Evolutionary conservation across 2,329 filamentous ascomycete genomes (phyloP).

Genomic region (Parasarocladium wereldwijsianum): DNA sequence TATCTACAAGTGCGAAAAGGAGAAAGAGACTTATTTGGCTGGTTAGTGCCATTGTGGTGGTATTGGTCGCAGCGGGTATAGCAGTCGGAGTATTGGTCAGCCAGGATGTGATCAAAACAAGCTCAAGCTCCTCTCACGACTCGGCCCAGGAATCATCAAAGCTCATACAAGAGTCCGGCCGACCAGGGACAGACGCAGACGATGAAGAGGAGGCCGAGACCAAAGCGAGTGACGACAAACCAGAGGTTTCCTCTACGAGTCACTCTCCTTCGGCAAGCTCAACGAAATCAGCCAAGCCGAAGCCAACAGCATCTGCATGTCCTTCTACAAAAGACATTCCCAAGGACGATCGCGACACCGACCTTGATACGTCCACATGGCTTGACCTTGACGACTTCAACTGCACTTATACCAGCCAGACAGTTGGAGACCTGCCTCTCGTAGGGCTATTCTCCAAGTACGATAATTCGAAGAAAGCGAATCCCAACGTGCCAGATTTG

Average conservation of each 20-base stretch:
- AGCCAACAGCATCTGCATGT: neutral
- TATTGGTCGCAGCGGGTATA: slow-evolving; percentile 1
- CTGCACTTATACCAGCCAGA: slow-evolving; percentile 74
- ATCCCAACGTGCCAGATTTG: slow-evolving; percentile 64
- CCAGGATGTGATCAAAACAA: slow-evolving; percentile 1
- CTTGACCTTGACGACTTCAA: slow-evolving; percentile 85
- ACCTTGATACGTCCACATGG: slow-evolving; percentile 84
- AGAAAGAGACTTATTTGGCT: slow-evolving; percentile 2
- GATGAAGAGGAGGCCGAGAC: neutral
- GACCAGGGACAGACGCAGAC: neutral
- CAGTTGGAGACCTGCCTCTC: slow-evolving; percentile 71
- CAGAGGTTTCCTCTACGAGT: neutral
- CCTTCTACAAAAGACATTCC: slow-evolving; percentile 37
- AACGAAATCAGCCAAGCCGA: neutral
- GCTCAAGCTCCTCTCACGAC: slow-evolving; percentile 1
- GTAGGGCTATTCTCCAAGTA: slow-evolving; percentile 79
- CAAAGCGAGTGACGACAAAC: neutral
- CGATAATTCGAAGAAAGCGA: slow-evolving; percentile 69
- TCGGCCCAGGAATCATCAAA: neutral
- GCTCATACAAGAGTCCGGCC: neutral
- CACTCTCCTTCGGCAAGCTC: neutral
- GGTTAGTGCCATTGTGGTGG: neutral
- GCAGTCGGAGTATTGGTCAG: slow-evolving; percentile 2
- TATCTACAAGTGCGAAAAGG: neutral
- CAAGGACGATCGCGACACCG: slow-evolving; percentile 51